Base-by-base conservation (phyloP, 495 filamentous ascomycete species). In the Aspergillus cristatus region DNA sequence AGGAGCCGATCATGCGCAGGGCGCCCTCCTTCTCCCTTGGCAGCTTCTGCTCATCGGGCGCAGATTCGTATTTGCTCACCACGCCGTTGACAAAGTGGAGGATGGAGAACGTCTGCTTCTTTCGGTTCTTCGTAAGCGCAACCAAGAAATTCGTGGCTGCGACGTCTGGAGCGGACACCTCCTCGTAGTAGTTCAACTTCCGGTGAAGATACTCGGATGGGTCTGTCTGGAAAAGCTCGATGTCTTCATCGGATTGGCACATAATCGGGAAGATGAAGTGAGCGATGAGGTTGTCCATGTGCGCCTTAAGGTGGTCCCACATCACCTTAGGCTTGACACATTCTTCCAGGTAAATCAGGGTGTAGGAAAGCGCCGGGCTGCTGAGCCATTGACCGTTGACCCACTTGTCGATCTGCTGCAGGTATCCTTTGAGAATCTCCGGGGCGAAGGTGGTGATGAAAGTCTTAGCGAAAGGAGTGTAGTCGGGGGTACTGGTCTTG, bases 171-270 rank as follows among this genome's bases (percentile, higher is more conserved):
- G 91, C 81, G 1, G 93, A 90, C 11, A 94, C 86, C 52, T 98
- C 91, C 64, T 98, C 91, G 55, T 93, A 98, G 58, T 85, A 97
- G 60, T 97, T 97, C 33, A 98, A 64, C 60, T 97, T 97, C 32
- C 90, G 79, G 63, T 96, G 91, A 13, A 98, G 75, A 53, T 97
- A 98, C 53, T 98, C 91, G 30, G 89, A 82, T 1, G 91, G 91
- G 46, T 98, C 90, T 4, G 82, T 76, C 51, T 94, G 80, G 54
- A 98, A 98, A 33, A 94, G 75, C 54, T 96, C 90, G 26, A 97
- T 72, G 40, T 98, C 91, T 35, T 96, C 90, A 37, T 88, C 79
- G 14, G 84, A 81, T 45, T 95, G 84, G 62, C 91, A 98, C 28
- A 98, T 68, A 14, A 97, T 81, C 0, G 91, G 93, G 65, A 98